Conservation (phyloP, 208 protist species). For the Trypanosoma platydactyli region DNA sequence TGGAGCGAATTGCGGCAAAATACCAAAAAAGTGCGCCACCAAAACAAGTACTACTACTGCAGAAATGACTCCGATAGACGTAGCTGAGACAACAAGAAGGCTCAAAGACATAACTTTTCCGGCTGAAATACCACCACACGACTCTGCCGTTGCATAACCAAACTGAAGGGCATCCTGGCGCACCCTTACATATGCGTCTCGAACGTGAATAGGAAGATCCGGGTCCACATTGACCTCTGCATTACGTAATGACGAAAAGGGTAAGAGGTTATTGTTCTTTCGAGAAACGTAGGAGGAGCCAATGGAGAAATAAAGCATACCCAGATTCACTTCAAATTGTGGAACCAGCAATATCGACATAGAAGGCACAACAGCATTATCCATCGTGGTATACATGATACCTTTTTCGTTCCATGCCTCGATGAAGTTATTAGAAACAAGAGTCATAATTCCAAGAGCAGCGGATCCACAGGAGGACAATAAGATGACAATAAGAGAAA, state of each 20-base stretch:
- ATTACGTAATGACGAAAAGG: conserved; percentile 3
- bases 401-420: conserved; percentile 1
- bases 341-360: conserved; percentile 34
- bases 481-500: conserved; percentile 4
- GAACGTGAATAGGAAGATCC: conserved; percentile 11
- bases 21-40: conserved; percentile 27
- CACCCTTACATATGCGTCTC: conserved; percentile 25
- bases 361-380: background rate
- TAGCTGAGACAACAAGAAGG: conserved; percentile 26
- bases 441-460: background rate
- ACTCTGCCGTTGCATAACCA: conserved; percentile 42
- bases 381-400: background rate
- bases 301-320: conserved; percentile 36
- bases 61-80: conserved; percentile 30
- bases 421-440: conserved; percentile 4
- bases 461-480: background rate
- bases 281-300: conserved; percentile 29
- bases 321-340: conserved; percentile 39
- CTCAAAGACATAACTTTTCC: conserved; percentile 11
- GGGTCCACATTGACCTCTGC: background rate
- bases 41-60: conserved; percentile 19
- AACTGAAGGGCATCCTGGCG: conserved; percentile 37
- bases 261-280: conserved; percentile 18
- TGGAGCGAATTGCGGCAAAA: conserved; percentile 27
- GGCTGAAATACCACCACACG: conserved; percentile 30